phyloP scores from a whole-genome alignment of 495 filamentous ascomycete species.

The Annulohypoxylon moriforme region DNA sequence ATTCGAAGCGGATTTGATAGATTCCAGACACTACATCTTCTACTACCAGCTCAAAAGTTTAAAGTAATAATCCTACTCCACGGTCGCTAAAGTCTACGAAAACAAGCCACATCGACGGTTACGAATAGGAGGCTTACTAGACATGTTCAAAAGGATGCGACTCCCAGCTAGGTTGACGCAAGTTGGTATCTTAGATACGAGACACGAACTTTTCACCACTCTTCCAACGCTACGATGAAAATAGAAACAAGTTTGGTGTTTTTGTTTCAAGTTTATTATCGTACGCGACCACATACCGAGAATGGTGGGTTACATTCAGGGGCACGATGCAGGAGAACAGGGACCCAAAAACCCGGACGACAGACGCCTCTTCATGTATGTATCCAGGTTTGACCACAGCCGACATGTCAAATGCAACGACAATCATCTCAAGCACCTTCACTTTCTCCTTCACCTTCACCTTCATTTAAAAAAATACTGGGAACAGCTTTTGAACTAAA shows the following conservation, averaged over 20 bases:
- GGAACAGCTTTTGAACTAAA: not conserved
- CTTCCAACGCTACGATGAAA: not conserved
- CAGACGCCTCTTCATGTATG: not conserved
- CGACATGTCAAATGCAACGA: not conserved
- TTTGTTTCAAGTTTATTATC: constrained; percentile 12
- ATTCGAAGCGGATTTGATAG: too few relatives aligned
- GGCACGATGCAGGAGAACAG: not conserved
- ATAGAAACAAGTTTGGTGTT: not conserved
- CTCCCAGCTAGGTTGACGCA: not conserved
- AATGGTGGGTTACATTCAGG: constrained; percentile 1
- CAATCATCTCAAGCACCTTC: not conserved
- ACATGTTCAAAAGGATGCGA: not conserved
- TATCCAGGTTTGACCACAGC: not conserved
- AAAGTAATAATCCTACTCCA: not conserved
- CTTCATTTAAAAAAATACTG: not conserved
- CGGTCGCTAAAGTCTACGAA: not conserved
- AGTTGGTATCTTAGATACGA: not conserved
- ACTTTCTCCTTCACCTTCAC: not conserved
- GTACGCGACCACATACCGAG: not conserved
- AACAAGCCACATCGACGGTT: not conserved
- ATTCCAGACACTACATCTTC: too few relatives aligned
- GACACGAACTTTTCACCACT: not conserved
- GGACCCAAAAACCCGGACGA: not conserved
- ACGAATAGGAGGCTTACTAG: not conserved
- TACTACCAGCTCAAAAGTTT: too few relatives aligned